Percentiles rank a stretch among this genome's conserved stretches.
These are phyloP conservation scores for Cyathus striatus DNA, from an alignment of 768 basidiomycete genomes.

Conservation along the genomic window DNA sequence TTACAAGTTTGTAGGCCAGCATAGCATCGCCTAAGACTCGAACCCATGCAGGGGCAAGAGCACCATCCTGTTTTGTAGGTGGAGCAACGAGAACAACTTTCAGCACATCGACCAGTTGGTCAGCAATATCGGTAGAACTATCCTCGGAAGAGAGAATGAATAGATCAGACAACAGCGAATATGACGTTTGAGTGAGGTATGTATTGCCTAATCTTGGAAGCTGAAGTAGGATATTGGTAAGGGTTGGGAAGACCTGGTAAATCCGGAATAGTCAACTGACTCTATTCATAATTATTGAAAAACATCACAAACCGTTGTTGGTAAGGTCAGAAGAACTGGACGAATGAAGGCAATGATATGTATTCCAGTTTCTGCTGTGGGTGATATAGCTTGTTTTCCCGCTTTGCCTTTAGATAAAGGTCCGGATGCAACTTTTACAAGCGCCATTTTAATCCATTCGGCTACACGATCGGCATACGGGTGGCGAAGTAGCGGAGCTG, in stretches of 20 bases:
- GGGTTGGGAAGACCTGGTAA: slow-evolving; percentile 59
- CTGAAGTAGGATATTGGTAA: slow-evolving; percentile 68
- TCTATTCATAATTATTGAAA: too few relatives aligned
- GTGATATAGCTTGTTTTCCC: slow-evolving; percentile 45
- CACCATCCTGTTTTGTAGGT: slow-evolving; percentile 63
- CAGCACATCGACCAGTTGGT: slow-evolving; percentile 59
- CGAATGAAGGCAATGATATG: slow-evolving; percentile 73
- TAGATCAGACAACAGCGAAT: slow-evolving; percentile 80
- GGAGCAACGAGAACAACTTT: slow-evolving; percentile 63
- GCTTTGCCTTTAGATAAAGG: slow-evolving; percentile 58
- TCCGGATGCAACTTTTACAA: slow-evolving; percentile 60
- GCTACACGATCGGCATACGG: slow-evolving; percentile 82
- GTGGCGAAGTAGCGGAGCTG: slow-evolving; percentile 71
- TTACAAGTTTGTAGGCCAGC: slow-evolving; percentile 52
- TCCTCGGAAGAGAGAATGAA: slow-evolving; percentile 53
- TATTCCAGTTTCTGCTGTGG: slow-evolving; percentile 68
- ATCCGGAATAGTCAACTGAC: slow-evolving; percentile 3
- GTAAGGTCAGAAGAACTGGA: slow-evolving; percentile 55
- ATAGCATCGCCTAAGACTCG: slow-evolving; percentile 70
- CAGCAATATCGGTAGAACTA: slow-evolving; percentile 39
- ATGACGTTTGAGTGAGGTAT: slow-evolving; percentile 85
- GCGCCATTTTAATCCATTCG: slow-evolving; percentile 68
- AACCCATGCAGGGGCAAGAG: slow-evolving; percentile 75
- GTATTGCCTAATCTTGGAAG: slow-evolving; percentile 86
- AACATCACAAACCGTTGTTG: slow-evolving; percentile 67